A percentile compares a stretch with the other conserved stretches of the same genome.
Conservation (phyloP, 768 basidiomycete species). For the Mycena indigotica region DNA sequence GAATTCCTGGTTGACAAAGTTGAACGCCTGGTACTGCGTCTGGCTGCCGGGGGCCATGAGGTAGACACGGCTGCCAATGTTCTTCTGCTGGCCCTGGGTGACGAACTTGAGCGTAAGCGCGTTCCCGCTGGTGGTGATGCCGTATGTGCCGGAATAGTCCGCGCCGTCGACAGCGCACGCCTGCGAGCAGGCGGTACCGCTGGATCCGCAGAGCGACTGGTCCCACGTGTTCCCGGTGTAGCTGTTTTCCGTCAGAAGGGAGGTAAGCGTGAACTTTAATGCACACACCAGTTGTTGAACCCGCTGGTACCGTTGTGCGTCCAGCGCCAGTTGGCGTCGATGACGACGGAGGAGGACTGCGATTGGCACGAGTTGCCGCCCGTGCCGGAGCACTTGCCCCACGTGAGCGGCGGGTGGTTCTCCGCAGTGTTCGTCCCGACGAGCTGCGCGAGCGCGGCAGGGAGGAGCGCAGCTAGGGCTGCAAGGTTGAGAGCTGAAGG, state of each 20-base stretch:
- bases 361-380: constrained; percentile 35
- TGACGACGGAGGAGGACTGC: constrained; percentile 34
- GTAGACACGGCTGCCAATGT: constrained; percentile 47
- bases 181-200: constrained; percentile 46
- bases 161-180: constrained; percentile 48
- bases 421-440: constrained; percentile 48
- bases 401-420: constrained; percentile 44
- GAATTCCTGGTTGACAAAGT: constrained; percentile 58
- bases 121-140: constrained; percentile 50
- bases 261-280: no score
- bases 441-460: constrained; percentile 46
- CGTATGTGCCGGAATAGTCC: constrained; percentile 52
- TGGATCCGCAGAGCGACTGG: constrained; percentile 46
- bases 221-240: constrained; percentile 60
- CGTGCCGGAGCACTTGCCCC: constrained; percentile 40
- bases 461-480: constrained; percentile 25
- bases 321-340: constrained; percentile 59
- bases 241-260: constrained; percentile 33
- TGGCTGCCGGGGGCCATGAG: constrained; percentile 47
- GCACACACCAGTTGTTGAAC: no score
- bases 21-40: constrained; percentile 49
- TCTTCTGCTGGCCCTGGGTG: constrained; percentile 34
- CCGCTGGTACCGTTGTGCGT: constrained; percentile 37
- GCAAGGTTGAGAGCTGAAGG: neutral
- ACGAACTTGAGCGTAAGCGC: constrained; percentile 49